Base-by-base conservation (phyloP, 139 green algal genomes). In the Tetradesmus lagerheimii region DNA sequence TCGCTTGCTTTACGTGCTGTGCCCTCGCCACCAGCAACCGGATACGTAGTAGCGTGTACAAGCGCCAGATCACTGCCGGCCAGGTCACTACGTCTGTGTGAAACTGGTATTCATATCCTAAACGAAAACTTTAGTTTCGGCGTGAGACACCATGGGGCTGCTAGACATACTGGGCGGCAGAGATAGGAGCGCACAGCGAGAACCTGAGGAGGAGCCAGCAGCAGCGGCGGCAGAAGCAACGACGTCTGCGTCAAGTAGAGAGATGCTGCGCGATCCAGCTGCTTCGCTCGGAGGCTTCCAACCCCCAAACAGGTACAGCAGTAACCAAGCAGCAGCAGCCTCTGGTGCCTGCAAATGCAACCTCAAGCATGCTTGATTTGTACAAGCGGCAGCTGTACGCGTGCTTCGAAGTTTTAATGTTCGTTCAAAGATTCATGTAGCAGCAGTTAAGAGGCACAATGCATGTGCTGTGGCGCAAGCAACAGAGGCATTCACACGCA, bases 161-260 rank as follows among this genome's bases (percentile, higher is more conserved):
- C 38, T 88, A 31, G 83, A 88, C 39, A 80, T 41, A n/a, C 64
- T 88, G 18, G 71, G 43, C 57, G 83, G 83, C 35, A 25, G 83
- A n/a, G 83, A 88, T 62, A 88, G 34, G 34, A 50, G 64, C 27
- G 57, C 83, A 80, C 83, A 34, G 34, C 53, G 34, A 43, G 83
- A 88, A 34, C 83, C 83, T 31, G 64, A 80, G 41, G 83, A 88
- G 64, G 71, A 62, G 35, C 6, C 66, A n/a, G 62, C 43, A 88
- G 27, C 62, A 62, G 37, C 37, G 18, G 41, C 71, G n/a, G 11
- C 71, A 41, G 71, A 79, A 41, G 29, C 83, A 16, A 80, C 47
- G 43, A 66, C 39, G 8, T 66, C 39, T 47, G 18, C 5, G n/a
- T 45, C 37, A n/a, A 78, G 35, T 34, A 80, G 57, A 41, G 64